Evolutionary conservation across 192 early-diverging fungal species (phyloP).

Genomic region (Funneliformis geosporum): DNA sequence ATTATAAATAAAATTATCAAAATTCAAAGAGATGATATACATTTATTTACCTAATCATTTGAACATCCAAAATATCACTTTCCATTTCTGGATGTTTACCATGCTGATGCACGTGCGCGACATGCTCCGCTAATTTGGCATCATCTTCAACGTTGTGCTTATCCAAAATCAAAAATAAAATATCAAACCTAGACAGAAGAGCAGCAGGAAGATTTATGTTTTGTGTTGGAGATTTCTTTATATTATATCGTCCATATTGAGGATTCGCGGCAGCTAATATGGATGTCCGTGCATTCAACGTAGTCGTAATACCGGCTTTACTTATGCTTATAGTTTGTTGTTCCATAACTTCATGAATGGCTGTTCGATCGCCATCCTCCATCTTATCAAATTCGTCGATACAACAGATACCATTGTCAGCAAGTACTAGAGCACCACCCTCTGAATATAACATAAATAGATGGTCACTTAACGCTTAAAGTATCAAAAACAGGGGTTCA

Average conservation of each 20-base stretch:
- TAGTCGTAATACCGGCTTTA: constrained; percentile 98
- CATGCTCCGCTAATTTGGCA: constrained; percentile 79
- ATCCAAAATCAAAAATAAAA: constrained; percentile 89
- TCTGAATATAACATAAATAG: constrained; percentile 60
- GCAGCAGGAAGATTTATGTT: constrained; percentile 98
- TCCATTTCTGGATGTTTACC: constrained; percentile 73
- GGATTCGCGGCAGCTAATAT: constrained; percentile 98
- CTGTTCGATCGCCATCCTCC: constrained; percentile 94
- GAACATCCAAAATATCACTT: constrained; percentile 64
- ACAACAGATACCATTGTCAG: constrained; percentile 97
- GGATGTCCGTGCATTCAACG: constrained; percentile 91
- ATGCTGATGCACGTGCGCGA: constrained; percentile 91
- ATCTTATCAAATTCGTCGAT: constrained; percentile 99
- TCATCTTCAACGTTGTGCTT: constrained; percentile 79
- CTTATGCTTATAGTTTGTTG: constrained; percentile 98
- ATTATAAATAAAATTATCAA: not conserved
- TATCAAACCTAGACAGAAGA: constrained; percentile 89
- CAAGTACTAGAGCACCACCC: constrained; percentile 95
- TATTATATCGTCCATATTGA: constrained; percentile 93
- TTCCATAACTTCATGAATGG: constrained; percentile 99
- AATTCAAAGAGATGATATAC: not conserved
- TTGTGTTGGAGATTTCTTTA: constrained; percentile 80
- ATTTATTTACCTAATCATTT: constrained; percentile 66
- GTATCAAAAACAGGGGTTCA: not conserved
- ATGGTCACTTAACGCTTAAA: constrained; percentile 65